Percentiles rank a stretch among this genome's conserved stretches.
Evolutionary conservation across 2,329 filamentous ascomycete species (phyloP).

Genomic region (Apiospora hydei): DNA sequence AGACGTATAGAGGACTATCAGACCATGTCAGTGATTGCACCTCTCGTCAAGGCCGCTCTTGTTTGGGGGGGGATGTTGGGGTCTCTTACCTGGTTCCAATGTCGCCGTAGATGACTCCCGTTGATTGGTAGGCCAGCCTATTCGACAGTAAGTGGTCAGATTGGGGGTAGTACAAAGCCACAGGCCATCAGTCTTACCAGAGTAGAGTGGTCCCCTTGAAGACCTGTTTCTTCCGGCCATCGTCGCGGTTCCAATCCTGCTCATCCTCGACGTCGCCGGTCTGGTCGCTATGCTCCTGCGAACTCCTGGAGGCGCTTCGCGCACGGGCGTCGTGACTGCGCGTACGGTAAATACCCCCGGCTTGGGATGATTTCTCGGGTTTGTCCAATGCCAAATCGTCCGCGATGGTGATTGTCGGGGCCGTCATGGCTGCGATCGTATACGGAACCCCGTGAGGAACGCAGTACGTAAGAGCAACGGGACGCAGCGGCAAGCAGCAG

Average conservation of each 20-base stretch:
- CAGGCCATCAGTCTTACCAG: constrained; percentile 37
- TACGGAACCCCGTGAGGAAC: constrained; percentile 6
- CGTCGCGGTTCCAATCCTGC: constrained; percentile 43
- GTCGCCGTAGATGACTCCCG: constrained; percentile 74
- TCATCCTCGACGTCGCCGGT: constrained; percentile 42
- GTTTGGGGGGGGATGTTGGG: background rate
- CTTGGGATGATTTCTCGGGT: constrained; percentile 29
- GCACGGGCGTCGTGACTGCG: constrained; percentile 33
- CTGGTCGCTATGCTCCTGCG: constrained; percentile 30
- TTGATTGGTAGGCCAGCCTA: constrained; percentile 69
- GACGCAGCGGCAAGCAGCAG: background rate
- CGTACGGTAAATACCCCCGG: constrained; percentile 44
- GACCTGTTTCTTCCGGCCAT: constrained; percentile 46
- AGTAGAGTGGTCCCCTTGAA: constrained; percentile 46
- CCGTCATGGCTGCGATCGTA: constrained; percentile 32
- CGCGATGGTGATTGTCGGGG: constrained; percentile 39
- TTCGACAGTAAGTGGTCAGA: background rate
- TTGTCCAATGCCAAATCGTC: constrained; percentile 38
- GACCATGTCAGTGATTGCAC: background rate
- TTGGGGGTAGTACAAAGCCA: background rate
- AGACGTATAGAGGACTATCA: constrained; percentile 72
- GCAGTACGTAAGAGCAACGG: constrained; percentile 12
- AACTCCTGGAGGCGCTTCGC: constrained; percentile 14
- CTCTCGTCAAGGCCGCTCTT: background rate
- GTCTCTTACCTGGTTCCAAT: constrained; percentile 58